Evolutionary conservation across 1,284 basidiomycete species (phyloP).

Genomic region (Ceratobasidium sp.): DNA sequence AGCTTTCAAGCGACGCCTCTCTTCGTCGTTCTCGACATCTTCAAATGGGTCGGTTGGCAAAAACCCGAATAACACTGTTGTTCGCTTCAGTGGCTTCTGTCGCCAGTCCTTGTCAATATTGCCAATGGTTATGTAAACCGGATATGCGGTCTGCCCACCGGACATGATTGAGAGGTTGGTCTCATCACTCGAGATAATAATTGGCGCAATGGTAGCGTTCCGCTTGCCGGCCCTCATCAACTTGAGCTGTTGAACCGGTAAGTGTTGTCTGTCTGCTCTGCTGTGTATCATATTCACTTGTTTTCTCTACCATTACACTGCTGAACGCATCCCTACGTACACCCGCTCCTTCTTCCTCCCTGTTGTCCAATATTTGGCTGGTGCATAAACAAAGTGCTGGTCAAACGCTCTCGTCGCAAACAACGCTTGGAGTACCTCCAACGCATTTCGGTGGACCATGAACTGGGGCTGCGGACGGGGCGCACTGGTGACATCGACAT

Average conservation of each 20-base stretch:
- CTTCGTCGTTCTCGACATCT: neutral
- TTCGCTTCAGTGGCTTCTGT: conserved; percentile 8
- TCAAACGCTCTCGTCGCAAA: neutral
- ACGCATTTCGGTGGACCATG: neutral
- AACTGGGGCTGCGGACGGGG: neutral
- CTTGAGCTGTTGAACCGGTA: neutral
- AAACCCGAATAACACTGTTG: conserved; percentile 23
- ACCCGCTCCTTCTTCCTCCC: neutral
- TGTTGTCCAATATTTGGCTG: neutral
- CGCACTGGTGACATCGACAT: neutral
- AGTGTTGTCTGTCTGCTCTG: neutral
- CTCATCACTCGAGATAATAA: conserved; percentile 40
- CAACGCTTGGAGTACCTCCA: neutral
- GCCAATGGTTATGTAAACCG: conserved; percentile 32
- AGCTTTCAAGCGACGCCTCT: neutral
- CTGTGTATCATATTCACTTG: conserved; percentile 23
- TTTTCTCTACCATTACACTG: conserved; percentile 28
- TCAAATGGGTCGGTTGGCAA: conserved; percentile 29
- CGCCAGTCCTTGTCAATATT: conserved; percentile 37
- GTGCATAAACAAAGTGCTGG: neutral
- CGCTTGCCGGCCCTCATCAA: neutral
- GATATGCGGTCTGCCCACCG: conserved; percentile 36
- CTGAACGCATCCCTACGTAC: conserved; percentile 34
- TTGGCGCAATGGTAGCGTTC: conserved; percentile 21
- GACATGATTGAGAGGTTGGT: conserved; percentile 36